Base-by-base conservation (phyloP, 2,329 filamentous ascomycete species). In the Aspergillus versicolor region DNA sequence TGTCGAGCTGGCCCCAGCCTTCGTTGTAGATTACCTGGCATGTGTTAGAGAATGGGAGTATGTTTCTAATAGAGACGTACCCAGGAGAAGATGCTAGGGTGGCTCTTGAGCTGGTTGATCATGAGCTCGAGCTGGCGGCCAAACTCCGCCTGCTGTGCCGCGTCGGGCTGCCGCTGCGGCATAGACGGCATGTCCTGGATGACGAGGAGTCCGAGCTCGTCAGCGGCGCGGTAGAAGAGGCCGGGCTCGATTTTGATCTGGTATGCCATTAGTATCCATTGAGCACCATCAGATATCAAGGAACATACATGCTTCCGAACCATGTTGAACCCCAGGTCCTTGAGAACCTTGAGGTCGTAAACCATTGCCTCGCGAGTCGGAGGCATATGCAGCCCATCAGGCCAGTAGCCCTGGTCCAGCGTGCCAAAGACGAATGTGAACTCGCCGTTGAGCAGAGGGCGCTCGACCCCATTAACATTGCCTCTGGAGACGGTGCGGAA, bases 171-270 rank as follows among this genome's bases (percentile, higher is more conserved):
- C 1, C 30, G 44, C 3, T 44, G 49, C 7, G 45, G 34, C n/a
- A 89, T 72, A 2, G 85, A 81, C 0, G 87, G 87, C 88, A 90
- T 90, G 60, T 90, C 88, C 67, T 90, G 88, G 46, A 90, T 84
- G 5, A 90, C 79, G 24, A 90, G 69, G 15, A 89, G 69, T 1
- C 88, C 88, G 2, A 90, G 70, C 58, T 84, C 78, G 49, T 90
- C 88, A 56, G 85, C 88, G 4, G 87, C 86, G 17, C 82, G 80
- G 67, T 90, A 90, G 69, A 86, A 90, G 6, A 90, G 70, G 12
- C 85, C 84, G 0, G 84, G 79, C 63, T 89, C 87, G 6, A 89
- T 78, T 71, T 89, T 89, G 75, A 88, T 87, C 82, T 78, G 17
- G 17, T 19, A 19, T 19, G 17, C 17, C 17, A 19, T 19, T 19